Evolutionary conservation across 2,329 filamentous ascomycete genomes (phyloP).

Genomic region (Diaporthe capsici): DNA sequence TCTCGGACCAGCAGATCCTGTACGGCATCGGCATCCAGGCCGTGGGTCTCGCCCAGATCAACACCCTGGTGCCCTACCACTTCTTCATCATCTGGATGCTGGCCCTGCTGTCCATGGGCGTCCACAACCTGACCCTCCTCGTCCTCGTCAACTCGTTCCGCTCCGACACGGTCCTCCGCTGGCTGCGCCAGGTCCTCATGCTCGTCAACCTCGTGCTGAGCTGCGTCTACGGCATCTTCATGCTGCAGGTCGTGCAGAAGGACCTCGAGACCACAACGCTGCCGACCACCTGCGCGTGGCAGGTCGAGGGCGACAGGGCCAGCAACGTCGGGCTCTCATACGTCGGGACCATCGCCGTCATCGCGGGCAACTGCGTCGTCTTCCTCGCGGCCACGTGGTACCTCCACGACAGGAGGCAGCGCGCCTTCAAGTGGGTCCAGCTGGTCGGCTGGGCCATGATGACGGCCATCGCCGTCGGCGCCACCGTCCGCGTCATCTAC

Average conservation of each 20-base stretch:
- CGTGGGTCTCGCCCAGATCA: conserved; percentile 72
- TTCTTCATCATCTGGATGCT: conserved; percentile 79
- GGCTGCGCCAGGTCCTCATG: conserved; percentile 77
- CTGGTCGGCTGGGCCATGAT: conserved; percentile 68
- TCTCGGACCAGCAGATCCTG: conserved; percentile 78
- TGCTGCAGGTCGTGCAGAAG: conserved; percentile 67
- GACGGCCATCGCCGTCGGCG: conserved; percentile 70
- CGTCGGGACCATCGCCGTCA: conserved; percentile 72
- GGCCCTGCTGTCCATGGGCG: conserved; percentile 73
- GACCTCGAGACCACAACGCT: conserved; percentile 61
- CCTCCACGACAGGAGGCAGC: conserved; percentile 68
- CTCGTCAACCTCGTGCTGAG: conserved; percentile 73
- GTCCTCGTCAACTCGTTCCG: conserved; percentile 76
- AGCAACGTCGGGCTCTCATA: conserved; percentile 63
- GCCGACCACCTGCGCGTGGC: conserved; percentile 74
- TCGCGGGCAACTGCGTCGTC: conserved; percentile 70
- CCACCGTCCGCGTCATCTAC: conserved; percentile 68
- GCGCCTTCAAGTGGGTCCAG: conserved; percentile 69
- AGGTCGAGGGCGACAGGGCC: conserved; percentile 54
- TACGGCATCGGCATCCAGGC: conserved; percentile 78
- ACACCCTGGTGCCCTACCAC: conserved; percentile 74
- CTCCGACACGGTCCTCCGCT: conserved; percentile 75
- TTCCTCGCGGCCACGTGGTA: conserved; percentile 76
- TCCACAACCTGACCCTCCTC: conserved; percentile 76
- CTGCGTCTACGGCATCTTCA: conserved; percentile 68